Percentiles rank a stretch among this genome's conserved stretches.
phyloP scores from a whole-genome alignment of 208 protist species.

The Leptomonas seymouri region DNA sequence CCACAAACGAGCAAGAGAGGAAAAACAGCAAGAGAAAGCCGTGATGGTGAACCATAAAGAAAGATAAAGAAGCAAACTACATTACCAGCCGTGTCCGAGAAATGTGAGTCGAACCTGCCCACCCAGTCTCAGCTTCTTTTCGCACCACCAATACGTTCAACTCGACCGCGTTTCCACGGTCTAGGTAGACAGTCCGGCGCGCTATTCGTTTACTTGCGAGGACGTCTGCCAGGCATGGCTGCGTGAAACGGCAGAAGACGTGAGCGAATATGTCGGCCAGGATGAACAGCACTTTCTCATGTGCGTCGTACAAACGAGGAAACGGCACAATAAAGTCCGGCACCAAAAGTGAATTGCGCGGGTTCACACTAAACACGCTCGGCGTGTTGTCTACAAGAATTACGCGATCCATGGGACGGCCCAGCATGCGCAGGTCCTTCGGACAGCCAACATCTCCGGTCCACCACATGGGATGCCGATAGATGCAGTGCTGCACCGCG shows the following conservation, averaged over 20 bases:
- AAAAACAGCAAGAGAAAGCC: neutral
- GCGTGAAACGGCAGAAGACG: slow-evolving; percentile 29
- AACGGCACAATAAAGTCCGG: slow-evolving; percentile 62
- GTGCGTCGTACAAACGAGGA: slow-evolving; percentile 23
- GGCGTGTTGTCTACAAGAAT: slow-evolving; percentile 88
- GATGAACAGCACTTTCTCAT: slow-evolving; percentile 36
- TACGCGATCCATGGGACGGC: slow-evolving; percentile 74
- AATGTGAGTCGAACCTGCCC: neutral
- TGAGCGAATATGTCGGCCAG: slow-evolving; percentile 50
- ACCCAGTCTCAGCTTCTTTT: neutral
- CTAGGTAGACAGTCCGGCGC: slow-evolving; percentile 26
- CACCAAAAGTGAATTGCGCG: slow-evolving; percentile 70
- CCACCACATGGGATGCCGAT: slow-evolving; percentile 74
- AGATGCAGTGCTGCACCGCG: slow-evolving; percentile 71
- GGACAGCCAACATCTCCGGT: slow-evolving; percentile 65
- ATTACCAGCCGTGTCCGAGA: neutral
- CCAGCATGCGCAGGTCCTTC: slow-evolving; percentile 85
- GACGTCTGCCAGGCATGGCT: slow-evolving; percentile 30
- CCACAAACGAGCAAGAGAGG: slow-evolving; percentile 1
- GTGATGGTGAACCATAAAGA: neutral
- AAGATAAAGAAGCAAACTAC: slow-evolving; percentile 4
- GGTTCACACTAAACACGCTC: slow-evolving; percentile 80
- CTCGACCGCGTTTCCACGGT: slow-evolving; percentile 20
- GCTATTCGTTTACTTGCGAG: slow-evolving; percentile 39
- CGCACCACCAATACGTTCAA: slow-evolving; percentile 31